Evolutionary conservation across 169 alveolate genomes (phyloP).

Genomic region (Babesia ovata): DNA sequence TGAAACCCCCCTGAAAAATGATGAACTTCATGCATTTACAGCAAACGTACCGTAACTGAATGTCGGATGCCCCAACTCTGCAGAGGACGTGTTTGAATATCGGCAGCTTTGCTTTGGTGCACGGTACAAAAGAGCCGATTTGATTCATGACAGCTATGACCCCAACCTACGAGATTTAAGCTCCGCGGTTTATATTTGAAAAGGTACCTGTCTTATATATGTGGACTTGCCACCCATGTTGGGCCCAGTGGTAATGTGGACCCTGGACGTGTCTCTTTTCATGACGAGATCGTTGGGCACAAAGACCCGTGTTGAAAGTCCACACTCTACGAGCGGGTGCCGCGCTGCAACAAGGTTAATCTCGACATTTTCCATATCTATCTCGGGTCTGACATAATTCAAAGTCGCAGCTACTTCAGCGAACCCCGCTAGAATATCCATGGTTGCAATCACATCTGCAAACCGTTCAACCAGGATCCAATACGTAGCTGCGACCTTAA

Average conservation of each 20-base stretch:
- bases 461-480: conserved; percentile 92
- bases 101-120: conserved; percentile 89
- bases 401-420: conserved; percentile 88
- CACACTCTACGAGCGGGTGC: conserved; percentile 86
- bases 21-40: neutral
- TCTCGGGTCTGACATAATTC: conserved; percentile 87
- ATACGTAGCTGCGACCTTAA: conserved; percentile 93
- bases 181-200: neutral
- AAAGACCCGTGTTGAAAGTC: conserved; percentile 70
- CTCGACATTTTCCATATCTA: conserved; percentile 79
- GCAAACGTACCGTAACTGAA: conserved; percentile 70
- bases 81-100: conserved; percentile 91
- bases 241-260: conserved; percentile 96
- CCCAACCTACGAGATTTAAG: conserved; percentile 43
- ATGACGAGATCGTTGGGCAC: conserved; percentile 87
- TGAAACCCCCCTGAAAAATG: conserved; percentile 87
- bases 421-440: conserved; percentile 93
- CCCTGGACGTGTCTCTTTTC: conserved; percentile 79
- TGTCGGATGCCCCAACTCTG: conserved; percentile 97
- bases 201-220: conserved; percentile 86
- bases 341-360: conserved; percentile 82
- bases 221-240: conserved; percentile 99
- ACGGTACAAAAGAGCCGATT: conserved; percentile 95
- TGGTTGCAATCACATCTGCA: conserved; percentile 84
- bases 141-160: conserved; percentile 83